Conservation (phyloP, 176 grass and related monocot species). For the Dendrocalamus sinicus region DNA sequence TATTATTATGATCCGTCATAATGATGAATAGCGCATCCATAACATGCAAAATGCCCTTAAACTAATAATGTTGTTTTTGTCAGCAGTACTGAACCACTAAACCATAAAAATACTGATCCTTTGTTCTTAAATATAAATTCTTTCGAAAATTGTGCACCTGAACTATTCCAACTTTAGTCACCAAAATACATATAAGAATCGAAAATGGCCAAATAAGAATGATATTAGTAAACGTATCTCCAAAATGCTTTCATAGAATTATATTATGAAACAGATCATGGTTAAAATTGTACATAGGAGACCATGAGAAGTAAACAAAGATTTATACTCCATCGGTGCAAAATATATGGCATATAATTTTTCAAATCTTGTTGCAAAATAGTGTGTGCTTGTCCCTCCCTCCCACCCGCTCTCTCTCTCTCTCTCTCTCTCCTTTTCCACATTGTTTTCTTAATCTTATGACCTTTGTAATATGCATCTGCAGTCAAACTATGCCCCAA, state of each 20-base stretch:
- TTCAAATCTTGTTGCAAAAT: background rate
- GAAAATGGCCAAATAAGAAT: slow-evolving; percentile 3
- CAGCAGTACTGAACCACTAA: slow-evolving; percentile 14
- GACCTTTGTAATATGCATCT: background rate
- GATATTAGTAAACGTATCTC: slow-evolving; percentile 10
- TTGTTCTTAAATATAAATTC: background rate
- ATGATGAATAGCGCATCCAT: slow-evolving; percentile 12
- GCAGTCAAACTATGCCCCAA: background rate
- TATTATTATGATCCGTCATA: slow-evolving; percentile 2
- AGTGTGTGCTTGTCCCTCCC: background rate
- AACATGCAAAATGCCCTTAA: slow-evolving; percentile 27
- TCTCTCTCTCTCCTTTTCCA: background rate
- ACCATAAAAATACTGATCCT: background rate
- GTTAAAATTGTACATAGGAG: background rate
- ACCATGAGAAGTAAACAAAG: slow-evolving; percentile 12
- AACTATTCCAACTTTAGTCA: slow-evolving; percentile 22
- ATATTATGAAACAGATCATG: slow-evolving; percentile 18
- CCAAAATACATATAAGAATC: slow-evolving; percentile 2
- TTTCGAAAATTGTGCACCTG: slow-evolving; percentile 4
- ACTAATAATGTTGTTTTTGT: slow-evolving; percentile 18
- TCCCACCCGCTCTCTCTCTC: background rate
- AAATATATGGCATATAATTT: background rate
- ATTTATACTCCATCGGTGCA: slow-evolving; percentile 4
- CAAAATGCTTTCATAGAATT: slow-evolving; percentile 13
- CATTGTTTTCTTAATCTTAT: slow-evolving; percentile 20